Conservation (phyloP, 1,284 basidiomycete genomes). For the Ustilago loliicola region DNA sequence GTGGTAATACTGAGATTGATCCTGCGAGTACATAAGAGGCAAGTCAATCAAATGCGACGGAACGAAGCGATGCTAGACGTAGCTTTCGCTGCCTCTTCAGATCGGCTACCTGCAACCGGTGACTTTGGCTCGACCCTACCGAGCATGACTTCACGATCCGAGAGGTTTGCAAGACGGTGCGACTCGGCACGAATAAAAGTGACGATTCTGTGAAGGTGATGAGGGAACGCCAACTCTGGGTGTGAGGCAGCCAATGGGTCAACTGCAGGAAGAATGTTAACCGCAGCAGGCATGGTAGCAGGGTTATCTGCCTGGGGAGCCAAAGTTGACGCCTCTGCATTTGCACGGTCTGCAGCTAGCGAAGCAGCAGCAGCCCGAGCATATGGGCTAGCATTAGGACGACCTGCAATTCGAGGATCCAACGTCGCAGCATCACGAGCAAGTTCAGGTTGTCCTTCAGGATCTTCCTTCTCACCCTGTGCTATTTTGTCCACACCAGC, state of each 20-base stretch:
- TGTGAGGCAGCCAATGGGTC: slow-evolving; percentile 49
- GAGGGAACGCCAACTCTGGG: slow-evolving; percentile 71
- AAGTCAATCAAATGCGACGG: slow-evolving; percentile 27
- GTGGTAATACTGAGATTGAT: background rate
- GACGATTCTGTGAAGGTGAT: slow-evolving; percentile 82
- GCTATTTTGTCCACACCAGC: slow-evolving; percentile 56
- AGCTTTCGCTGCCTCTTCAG: slow-evolving; percentile 29
- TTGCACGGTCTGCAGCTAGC: slow-evolving; percentile 30
- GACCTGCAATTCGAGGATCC: slow-evolving; percentile 29
- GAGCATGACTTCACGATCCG: slow-evolving; percentile 78
- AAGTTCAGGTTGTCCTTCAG: slow-evolving; percentile 73
- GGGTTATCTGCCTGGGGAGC: slow-evolving; percentile 30
- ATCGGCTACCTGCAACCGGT: slow-evolving; percentile 11
- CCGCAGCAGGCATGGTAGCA: slow-evolving; percentile 20
- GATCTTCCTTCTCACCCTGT: slow-evolving; percentile 60
- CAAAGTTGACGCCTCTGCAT: slow-evolving; percentile 24
- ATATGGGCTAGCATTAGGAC: slow-evolving; percentile 41
- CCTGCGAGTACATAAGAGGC: background rate
- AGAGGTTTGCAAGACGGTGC: slow-evolving; percentile 78
- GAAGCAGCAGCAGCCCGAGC: slow-evolving; percentile 37
- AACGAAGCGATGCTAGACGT: slow-evolving; percentile 49
- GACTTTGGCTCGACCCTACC: slow-evolving; percentile 27
- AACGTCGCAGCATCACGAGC: slow-evolving; percentile 54
- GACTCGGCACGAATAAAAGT: slow-evolving; percentile 84
- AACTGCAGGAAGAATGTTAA: slow-evolving; percentile 31